Evolutionary conservation across 2,329 filamentous ascomycete species (phyloP), one percentile per base, ranked within the genome.

Genomic region (Tolypocladium pustulatum): DNA sequence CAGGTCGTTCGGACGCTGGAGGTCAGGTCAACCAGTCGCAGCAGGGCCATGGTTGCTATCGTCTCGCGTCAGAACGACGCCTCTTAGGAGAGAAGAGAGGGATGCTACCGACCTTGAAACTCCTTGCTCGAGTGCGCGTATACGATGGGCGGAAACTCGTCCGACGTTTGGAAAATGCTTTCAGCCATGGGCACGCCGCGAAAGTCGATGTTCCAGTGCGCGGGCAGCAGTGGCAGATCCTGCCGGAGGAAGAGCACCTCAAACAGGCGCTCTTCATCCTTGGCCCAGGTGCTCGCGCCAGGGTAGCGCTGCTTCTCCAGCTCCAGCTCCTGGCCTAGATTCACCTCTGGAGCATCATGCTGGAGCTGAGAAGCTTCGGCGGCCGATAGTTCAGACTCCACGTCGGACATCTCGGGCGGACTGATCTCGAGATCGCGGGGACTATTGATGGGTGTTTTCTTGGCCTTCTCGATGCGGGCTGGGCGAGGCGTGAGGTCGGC

Each of bases 221-320:
- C 59, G 1, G 76, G 75, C 13, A 78, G 61, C 36, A 78, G 68
- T 2, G 75, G 71, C 3, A 73, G 66, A 58, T 75, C 71, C 60
- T 76, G 71, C n/a, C 75, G 65, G 62, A 73, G 66, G 60, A 71
- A 78, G 2, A 78, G 62, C 41, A 75, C 70, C 63, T 76, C 72
- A 57, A 77, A 78, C 37, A 78, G 68, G 2, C 64, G 66, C 36
- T 76, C 73, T 62, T 83, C 81, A n/a, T 76, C 76, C 12, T 73
- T 68, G 34, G 82, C 73, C 80, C 81, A 84, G 58, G 75, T 70
- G 53, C 74, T 75, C 46, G 79, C 73, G 30, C 73, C 73, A 0
- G 74, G 73, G 57, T 75, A 77, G 1, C 68, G 64, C 34, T 64
- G 58, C 66, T 75, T 79, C 64, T 80, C 75, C 49, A 68, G 65